Base-by-base conservation (phyloP, 257 asterid genomes). In the Leonotis leonurus region DNA sequence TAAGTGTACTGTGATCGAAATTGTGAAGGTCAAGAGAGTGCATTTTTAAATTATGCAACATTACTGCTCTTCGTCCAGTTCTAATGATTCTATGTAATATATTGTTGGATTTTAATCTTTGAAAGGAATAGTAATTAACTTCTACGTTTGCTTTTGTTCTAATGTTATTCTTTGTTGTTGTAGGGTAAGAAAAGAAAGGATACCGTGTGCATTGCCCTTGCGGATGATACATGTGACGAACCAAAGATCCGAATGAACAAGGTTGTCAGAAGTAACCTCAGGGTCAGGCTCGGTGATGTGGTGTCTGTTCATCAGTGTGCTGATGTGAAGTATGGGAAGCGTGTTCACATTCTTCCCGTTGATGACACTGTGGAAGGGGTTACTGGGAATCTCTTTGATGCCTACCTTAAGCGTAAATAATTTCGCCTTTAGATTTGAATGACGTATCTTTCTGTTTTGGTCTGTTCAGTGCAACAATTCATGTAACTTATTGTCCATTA, bases 221-320 rank as follows among this genome's bases (percentile, higher is more conserved):
- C 88, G 56, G 93, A 87, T 63, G 95, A 87, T 6, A 71, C 80
- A 3, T 84, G 94, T 59, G 95, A 87, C 14, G 88, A 77, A 65
- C 90, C 93, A 40, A 87, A 80, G 82, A 84, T 87, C 37, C 79
- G 95, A 52, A 84, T 87, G 90, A 87, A 87, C 77, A 87, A 87
- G 77, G 90, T 87, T 64, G 90, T 84, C 55, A 77, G 95, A 58
- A 71, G 69, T 64, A 87, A 87, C 78, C 87, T 87, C 35, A 87
- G 90, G 82, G 88, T 87, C 53, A 78, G 93, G 73, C 94, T 87
- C n/a, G 95, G 90, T 43, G 95, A 87, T 70, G 94, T 87, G 59
- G 85, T 87, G 44, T 87, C 95, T 36, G 94, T 87, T 29, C 90
- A 84, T 75, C 95, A 87, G 53, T 87, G 94, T 67, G 82, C 95